These are phyloP conservation scores for Geotrichum carabidarum DNA, from an alignment of 1,139 yeast species.

Conservation along the genomic window DNA sequence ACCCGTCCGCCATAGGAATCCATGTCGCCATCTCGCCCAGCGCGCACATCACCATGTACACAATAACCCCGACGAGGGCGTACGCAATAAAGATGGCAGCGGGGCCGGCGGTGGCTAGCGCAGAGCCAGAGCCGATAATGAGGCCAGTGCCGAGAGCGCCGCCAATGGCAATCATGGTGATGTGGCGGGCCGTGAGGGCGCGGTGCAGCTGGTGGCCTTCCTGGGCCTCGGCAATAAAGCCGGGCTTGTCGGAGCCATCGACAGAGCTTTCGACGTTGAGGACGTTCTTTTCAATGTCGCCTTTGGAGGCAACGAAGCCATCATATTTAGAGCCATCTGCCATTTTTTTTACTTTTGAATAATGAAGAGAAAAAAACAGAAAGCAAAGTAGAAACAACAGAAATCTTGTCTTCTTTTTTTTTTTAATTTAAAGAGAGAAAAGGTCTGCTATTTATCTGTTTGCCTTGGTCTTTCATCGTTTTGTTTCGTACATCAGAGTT, in stretches of 20 bases:
- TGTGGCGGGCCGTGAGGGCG: constrained; percentile 63
- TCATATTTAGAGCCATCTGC: too few species aligned
- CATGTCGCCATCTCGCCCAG: constrained; percentile 74
- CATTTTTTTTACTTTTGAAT: background rate
- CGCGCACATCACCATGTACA: constrained; percentile 64
- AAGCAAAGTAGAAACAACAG: background rate
- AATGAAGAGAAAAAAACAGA: background rate
- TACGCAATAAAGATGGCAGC: constrained; percentile 60
- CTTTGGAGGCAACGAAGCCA: too few species aligned
- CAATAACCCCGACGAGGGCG: constrained; percentile 56
- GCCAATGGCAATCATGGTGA: constrained; percentile 66
- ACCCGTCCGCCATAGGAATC: constrained; percentile 63
- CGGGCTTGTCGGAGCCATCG: background rate
- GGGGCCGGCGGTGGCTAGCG: constrained; percentile 65
- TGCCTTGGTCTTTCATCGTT: too few species aligned
- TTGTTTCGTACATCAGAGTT: too few species aligned
- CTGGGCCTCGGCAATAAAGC: constrained; percentile 8
- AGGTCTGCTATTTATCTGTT: background rate
- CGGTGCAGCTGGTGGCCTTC: constrained; percentile 45
- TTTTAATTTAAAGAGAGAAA: background rate
- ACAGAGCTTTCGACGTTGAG: background rate
- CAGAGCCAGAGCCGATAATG: constrained; percentile 65
- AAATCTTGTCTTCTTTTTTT: background rate
- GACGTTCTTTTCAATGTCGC: background rate
- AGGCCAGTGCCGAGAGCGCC: constrained; percentile 63